Evolutionary conservation across 768 basidiomycete species (phyloP).

Genomic region (Boletus speciosus): DNA sequence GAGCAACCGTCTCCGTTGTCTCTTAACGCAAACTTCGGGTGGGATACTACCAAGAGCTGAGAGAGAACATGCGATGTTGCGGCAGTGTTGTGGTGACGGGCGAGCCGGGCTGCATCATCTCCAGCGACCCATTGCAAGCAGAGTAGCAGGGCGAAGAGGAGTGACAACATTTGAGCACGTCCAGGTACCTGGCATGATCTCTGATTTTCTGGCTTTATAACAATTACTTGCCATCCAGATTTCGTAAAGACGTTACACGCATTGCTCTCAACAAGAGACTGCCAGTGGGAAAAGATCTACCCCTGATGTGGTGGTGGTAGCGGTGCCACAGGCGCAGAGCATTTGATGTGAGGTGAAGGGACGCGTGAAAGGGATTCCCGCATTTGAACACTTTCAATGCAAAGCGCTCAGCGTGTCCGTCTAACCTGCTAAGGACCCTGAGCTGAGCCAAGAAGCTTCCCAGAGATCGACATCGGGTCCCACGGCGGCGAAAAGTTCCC

Average conservation of each 20-base stretch:
- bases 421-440: neutral
- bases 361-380: neutral
- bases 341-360: neutral
- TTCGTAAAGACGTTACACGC: neutral
- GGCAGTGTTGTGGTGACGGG: conserved; percentile 5
- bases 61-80: neutral
- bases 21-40: conserved; percentile 8
- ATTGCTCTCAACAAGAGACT: too few species aligned
- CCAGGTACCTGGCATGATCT: neutral
- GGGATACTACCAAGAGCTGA: conserved; percentile 8
- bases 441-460: neutral
- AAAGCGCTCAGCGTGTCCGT: neutral
- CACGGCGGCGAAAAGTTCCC: too few species aligned
- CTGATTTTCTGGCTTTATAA: neutral
- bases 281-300: neutral
- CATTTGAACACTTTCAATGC: neutral
- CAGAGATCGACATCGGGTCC: too few species aligned
- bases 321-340: neutral
- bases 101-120: neutral
- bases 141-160: conserved; percentile 11
- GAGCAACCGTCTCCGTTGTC: conserved; percentile 6
- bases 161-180: conserved; percentile 5
- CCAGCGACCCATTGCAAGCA: conserved; percentile 8
- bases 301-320: neutral
- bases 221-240: neutral